Evolutionary conservation across 108 stramenopile genomes (phyloP).

Genomic region (Fragilaria crotonensis): DNA sequence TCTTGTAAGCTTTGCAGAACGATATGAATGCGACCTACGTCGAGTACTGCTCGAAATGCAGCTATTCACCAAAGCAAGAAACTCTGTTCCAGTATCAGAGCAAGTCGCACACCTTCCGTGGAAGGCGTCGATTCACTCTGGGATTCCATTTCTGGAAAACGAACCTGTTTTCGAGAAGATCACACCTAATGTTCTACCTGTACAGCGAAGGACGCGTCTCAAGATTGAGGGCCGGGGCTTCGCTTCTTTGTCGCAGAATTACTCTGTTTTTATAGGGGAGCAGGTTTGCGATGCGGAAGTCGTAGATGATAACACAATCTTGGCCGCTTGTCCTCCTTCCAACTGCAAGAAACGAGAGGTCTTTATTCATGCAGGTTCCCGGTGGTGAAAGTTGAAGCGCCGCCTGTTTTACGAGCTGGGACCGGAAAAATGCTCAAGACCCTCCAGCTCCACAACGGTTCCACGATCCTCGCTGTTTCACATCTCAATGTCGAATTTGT

Average conservation of each 20-base stretch:
- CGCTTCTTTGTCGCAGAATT: background rate
- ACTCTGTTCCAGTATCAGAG: background rate
- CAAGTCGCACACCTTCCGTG: background rate
- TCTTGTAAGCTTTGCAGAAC: slow-evolving; percentile 31
- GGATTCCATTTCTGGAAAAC: slow-evolving; percentile 3
- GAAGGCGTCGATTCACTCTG: background rate
- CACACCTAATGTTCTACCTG: slow-evolving; percentile 17
- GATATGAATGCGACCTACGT: slow-evolving; percentile 54
- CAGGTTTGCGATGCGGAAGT: slow-evolving; percentile 23
- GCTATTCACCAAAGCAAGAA: slow-evolving; percentile 13
- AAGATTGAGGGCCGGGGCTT: slow-evolving; percentile 46
- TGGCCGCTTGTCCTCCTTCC: slow-evolving; percentile 53
- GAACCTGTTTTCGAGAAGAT: background rate
- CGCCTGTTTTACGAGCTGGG: background rate
- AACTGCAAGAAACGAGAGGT: background rate
- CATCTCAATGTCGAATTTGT: slow-evolving; percentile 18
- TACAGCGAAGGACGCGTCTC: slow-evolving; percentile 33
- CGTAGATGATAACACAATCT: slow-evolving; percentile 41
- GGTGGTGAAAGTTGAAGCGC: background rate
- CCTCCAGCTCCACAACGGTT: background rate
- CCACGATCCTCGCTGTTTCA: background rate
- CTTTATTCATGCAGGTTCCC: background rate
- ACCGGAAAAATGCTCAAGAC: background rate
- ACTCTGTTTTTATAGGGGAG: slow-evolving; percentile 30
- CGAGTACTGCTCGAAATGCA: slow-evolving; percentile 60